A percentile compares a stretch with the other conserved stretches of the same genome.
phyloP scores from a whole-genome alignment of 768 basidiomycete genomes.

The Nevesoporus exiguus region DNA sequence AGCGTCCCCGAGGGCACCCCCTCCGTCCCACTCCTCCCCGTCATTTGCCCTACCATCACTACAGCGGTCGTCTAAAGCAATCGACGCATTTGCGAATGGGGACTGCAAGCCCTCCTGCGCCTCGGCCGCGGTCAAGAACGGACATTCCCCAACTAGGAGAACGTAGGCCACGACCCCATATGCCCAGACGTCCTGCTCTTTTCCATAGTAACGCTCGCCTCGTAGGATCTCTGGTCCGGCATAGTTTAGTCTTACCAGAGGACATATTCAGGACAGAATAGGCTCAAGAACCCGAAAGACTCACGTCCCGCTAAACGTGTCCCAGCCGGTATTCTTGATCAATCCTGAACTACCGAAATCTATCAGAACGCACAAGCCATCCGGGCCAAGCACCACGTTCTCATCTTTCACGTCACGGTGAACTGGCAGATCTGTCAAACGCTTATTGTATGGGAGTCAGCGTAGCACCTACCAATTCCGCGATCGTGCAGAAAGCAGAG shows the following conservation, averaged over 20 bases:
- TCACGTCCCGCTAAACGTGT: slow-evolving; percentile 90
- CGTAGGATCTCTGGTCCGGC: slow-evolving; percentile 95
- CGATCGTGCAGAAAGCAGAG: slow-evolving; percentile 83
- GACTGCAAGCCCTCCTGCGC: slow-evolving; percentile 81
- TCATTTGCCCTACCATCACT: slow-evolving; percentile 67
- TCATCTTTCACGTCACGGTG: slow-evolving; percentile 99
- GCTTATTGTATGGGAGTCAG: slow-evolving; percentile 1
- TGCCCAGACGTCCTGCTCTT: slow-evolving; percentile 98
- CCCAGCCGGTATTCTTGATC: slow-evolving; percentile 81
- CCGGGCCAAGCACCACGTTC: slow-evolving; percentile 81
- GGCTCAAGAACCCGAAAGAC: slow-evolving; percentile 30
- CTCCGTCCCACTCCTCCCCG: slow-evolving; percentile 78
- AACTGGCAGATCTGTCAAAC: slow-evolving; percentile 42
- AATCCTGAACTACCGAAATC: slow-evolving; percentile 95
- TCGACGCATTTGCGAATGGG: slow-evolving; percentile 72
- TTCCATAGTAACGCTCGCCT: slow-evolving; percentile 91
- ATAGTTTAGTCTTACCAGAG: slow-evolving; percentile 69
- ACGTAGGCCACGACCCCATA: slow-evolving; percentile 97
- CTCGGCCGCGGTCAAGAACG: slow-evolving; percentile 87
- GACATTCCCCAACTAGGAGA: slow-evolving; percentile 87
- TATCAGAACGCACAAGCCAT: slow-evolving; percentile 86
- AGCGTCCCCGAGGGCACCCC: slow-evolving; percentile 81
- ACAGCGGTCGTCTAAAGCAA: slow-evolving; percentile 77
- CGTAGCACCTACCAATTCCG: slow-evolving; percentile 69
- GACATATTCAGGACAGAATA: slow-evolving; percentile 9